A percentile compares a stretch with the other conserved stretches of the same genome.
Evolutionary conservation across 768 basidiomycete genomes (phyloP).

Genomic region (Omphalotus guepiniiformis): DNA sequence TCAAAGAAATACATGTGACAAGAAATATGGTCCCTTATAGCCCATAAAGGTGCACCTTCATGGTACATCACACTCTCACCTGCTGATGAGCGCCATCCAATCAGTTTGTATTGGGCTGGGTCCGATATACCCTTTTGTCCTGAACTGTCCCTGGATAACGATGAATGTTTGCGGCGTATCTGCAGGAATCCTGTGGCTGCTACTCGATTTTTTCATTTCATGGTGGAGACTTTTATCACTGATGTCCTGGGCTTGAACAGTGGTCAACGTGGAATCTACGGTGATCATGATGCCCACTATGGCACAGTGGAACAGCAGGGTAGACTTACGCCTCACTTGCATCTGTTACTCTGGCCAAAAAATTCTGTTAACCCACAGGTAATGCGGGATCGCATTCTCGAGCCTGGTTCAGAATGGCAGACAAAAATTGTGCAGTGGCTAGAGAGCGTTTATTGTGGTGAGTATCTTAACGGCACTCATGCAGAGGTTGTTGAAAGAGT

Average conservation of each 20-base stretch:
- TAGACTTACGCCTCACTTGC: conserved; percentile 18
- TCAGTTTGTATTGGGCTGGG: conserved; percentile 30
- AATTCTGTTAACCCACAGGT: conserved; percentile 1
- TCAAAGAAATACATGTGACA: conserved; percentile 13
- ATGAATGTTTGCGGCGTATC: neutral
- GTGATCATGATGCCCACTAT: conserved; percentile 15
- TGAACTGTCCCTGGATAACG: conserved; percentile 4
- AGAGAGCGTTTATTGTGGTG: conserved; percentile 3
- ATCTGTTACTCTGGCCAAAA: conserved; percentile 19
- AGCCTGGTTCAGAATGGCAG: neutral
- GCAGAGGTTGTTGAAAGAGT: neutral
- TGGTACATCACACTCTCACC: conserved; percentile 34
- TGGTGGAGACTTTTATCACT: conserved; percentile 16
- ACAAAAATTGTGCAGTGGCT: neutral
- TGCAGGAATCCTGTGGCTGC: conserved; percentile 11
- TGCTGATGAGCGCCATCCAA: conserved; percentile 24
- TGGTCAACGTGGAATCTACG: neutral
- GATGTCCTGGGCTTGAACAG: conserved; percentile 14
- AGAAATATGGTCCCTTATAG: conserved; percentile 9
- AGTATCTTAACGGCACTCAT: neutral
- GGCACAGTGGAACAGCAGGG: conserved; percentile 23
- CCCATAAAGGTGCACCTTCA: conserved; percentile 21
- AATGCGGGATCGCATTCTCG: conserved; percentile 2
- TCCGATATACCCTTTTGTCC: conserved; percentile 15
- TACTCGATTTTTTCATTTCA: conserved; percentile 17